Evolutionary conservation across 768 basidiomycete genomes (phyloP), one percentile per base, ranked within the genome.

Genomic region (Daedalea quercina): DNA sequence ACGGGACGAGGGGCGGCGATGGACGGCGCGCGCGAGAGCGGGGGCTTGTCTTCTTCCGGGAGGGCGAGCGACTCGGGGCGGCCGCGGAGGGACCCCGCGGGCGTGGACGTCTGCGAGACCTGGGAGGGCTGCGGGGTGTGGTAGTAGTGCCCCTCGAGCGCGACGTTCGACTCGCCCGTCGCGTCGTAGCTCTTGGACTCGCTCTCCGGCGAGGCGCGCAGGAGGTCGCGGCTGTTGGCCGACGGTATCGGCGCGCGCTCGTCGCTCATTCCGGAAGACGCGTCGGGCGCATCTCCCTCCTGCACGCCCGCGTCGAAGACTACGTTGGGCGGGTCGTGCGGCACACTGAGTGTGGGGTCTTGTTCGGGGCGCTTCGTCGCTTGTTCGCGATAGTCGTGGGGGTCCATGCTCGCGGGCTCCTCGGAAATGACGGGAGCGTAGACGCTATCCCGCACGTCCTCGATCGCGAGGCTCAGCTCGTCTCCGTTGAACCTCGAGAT

Each of bases 401-500:
- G 43, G 11, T 31, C 22, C 41, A 49, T 43, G 33, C 17, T 19
- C 15, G 15, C 42, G 2, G 47, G 26, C 13, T 15, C 24, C 3
- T 23, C 12, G 19, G n/a, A 37, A 23, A 47, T 17, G 33, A 12
- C 24, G 6, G 48, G 26, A 26, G 50, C 33, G 2, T 63, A 65
- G 23, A 64, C 67, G 41, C 63, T 62, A 52, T 80, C 82, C 34
- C 71, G 67, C 1, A 95, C 90, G 53, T 96, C 93, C 19, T 78
- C 78, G 9, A 89, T 67, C 26, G 79, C 81, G 26, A 94, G 76
- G 3, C 74, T 68, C 0, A 94, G 68, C 49, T 82, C 73, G 15
- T 82, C 80, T 2, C 89, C 91, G 66, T 98, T 98, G 70, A 88
- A 92, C 28, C 76, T 77, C 2, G 90, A 89, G 42, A 99, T 97